These are phyloP conservation scores for Primulina eburnea DNA, from an alignment of 257 asterid genomes.

Conservation along the genomic window DNA sequence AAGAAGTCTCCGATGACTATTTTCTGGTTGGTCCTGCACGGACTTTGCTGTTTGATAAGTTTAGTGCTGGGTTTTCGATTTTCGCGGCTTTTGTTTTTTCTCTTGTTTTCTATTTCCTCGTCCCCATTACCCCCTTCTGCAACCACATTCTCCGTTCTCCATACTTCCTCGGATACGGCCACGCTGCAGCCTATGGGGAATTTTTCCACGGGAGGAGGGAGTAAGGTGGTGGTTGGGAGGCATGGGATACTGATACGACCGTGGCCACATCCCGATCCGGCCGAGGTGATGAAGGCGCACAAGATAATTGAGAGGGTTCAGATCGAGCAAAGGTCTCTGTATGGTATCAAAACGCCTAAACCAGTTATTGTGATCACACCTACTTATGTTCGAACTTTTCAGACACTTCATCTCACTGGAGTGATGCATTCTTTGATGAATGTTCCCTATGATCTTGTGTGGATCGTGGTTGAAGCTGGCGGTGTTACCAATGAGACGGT, in stretches of 20 bases:
- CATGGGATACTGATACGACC: slow-evolving; percentile 89
- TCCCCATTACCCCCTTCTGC: slow-evolving; percentile 32
- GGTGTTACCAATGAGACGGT: slow-evolving; percentile 75
- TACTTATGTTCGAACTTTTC: slow-evolving; percentile 88
- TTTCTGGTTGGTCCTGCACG: slow-evolving; percentile 77
- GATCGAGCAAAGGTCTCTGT: slow-evolving; percentile 77
- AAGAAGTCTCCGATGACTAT: slow-evolving; percentile 69
- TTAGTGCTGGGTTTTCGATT: slow-evolving; percentile 87
- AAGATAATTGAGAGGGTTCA: slow-evolving; percentile 83
- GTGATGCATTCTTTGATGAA: slow-evolving; percentile 96
- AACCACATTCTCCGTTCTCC: slow-evolving; percentile 41
- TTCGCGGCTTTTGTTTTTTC: slow-evolving; percentile 81
- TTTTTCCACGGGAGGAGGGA: slow-evolving; percentile 34
- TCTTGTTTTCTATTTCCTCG: slow-evolving; percentile 48
- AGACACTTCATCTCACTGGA: slow-evolving; percentile 89
- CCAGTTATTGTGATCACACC: slow-evolving; percentile 79
- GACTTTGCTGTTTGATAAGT: slow-evolving; percentile 80
- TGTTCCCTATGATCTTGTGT: slow-evolving; percentile 68
- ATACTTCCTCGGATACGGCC: slow-evolving; percentile 13
- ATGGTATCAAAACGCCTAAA: slow-evolving; percentile 77
- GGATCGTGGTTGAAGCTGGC: slow-evolving; percentile 97
- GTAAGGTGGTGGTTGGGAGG: slow-evolving; percentile 91
- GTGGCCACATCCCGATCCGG: slow-evolving; percentile 99
- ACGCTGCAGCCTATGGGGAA: slow-evolving; percentile 37
- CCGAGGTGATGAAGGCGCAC: slow-evolving; percentile 90